phyloP scores from a whole-genome alignment of 148 eudicot genomes.

The Bassia scoparia region DNA sequence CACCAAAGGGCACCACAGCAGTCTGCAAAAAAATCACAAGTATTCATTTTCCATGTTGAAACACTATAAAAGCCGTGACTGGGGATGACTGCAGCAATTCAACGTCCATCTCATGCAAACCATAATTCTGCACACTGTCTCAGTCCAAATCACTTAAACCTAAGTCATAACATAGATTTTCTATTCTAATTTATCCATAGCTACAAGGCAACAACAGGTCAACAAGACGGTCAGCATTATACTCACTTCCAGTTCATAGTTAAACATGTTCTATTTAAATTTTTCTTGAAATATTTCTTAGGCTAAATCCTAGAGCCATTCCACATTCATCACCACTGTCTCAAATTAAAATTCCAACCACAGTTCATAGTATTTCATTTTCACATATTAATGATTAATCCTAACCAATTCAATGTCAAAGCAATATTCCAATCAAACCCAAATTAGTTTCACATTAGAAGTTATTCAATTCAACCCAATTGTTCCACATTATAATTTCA shows the following conservation, averaged over 20 bases:
- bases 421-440: neutral
- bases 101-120: neutral
- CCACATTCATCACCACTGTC: neutral
- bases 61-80: neutral
- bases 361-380: too few relatives aligned
- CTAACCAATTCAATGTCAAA: neutral
- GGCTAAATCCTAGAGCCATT: neutral
- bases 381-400: too few relatives aligned
- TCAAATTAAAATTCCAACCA: too few relatives aligned
- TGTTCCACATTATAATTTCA: too few relatives aligned
- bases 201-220: neutral
- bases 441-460: neutral
- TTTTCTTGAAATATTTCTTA: neutral
- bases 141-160: neutral
- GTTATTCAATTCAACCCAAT: neutral
- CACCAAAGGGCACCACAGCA: constrained; percentile 62
- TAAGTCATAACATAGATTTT: too few relatives aligned
- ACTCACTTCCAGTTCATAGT: neutral
- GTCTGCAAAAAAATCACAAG: constrained; percentile 46
- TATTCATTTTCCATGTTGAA: neutral
- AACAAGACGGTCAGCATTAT: neutral
- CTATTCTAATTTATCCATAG: too few relatives aligned
- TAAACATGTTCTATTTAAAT: neutral
- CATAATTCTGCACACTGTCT: neutral
- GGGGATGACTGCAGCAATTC: neutral